Evolutionary conservation across 1,284 basidiomycete genomes (phyloP).

Genomic region (Ganoderma resinaceum): DNA sequence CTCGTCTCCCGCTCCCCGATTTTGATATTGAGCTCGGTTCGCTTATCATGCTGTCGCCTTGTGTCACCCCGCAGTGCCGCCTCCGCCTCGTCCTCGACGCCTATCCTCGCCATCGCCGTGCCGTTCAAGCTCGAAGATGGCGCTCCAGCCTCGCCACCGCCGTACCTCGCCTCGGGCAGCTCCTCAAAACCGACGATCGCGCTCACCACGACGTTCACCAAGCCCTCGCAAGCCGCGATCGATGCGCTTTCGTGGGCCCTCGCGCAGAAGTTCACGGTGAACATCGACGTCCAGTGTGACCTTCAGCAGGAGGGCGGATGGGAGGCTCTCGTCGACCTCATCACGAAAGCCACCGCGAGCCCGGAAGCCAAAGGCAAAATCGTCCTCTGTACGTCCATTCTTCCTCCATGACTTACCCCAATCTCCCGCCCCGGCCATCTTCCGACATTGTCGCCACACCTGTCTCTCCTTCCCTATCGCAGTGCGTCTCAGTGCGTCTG

Average conservation of each 20-base stretch:
- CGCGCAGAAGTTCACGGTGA: slow-evolving; percentile 63
- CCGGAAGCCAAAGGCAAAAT: slow-evolving; percentile 57
- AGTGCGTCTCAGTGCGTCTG: background rate
- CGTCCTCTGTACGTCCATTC: slow-evolving; percentile 70
- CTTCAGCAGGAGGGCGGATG: slow-evolving; percentile 63
- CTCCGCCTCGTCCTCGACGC: slow-evolving; percentile 24
- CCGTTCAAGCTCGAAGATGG: slow-evolving; percentile 65
- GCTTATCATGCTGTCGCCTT: slow-evolving; percentile 17
- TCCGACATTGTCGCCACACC: background rate
- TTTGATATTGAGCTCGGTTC: slow-evolving; percentile 8
- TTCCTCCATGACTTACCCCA: background rate
- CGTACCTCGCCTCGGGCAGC: slow-evolving; percentile 43
- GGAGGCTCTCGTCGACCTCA: slow-evolving; percentile 78
- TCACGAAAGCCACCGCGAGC: slow-evolving; percentile 64
- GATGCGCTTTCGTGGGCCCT: slow-evolving; percentile 71
- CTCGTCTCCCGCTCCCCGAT: background rate
- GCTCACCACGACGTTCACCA: slow-evolving; percentile 62
- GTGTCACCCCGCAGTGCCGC: slow-evolving; percentile 14
- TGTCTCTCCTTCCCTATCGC: background rate
- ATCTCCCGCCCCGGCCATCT: background rate
- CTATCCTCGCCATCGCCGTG: slow-evolving; percentile 30
- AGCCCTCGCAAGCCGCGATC: slow-evolving; percentile 52
- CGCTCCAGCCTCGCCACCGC: slow-evolving; percentile 45
- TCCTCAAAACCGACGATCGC: slow-evolving; percentile 54
- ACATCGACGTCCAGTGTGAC: slow-evolving; percentile 68